Conservation (phyloP, 2,329 filamentous ascomycete species). For the Cytospora piceicola region DNA sequence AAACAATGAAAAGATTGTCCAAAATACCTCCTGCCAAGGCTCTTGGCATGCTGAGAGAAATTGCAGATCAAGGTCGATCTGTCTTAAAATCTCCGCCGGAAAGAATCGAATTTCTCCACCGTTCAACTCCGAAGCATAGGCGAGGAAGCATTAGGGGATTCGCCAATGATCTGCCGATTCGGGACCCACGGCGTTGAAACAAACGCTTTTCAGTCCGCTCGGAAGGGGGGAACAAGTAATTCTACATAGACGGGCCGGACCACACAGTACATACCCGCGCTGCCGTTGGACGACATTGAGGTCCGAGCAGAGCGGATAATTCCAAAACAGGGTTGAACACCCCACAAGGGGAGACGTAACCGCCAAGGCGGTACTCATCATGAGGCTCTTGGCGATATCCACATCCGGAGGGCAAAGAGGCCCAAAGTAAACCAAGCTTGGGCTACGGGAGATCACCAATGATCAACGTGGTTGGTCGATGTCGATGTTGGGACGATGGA, state of each 20-base stretch:
- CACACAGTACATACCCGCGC: background rate
- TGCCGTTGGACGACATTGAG: background rate
- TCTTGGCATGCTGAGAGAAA: conserved; percentile 21
- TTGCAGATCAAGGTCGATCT: conserved; percentile 4
- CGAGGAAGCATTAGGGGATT: background rate
- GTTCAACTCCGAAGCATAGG: background rate
- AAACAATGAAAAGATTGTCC: conserved; percentile 1
- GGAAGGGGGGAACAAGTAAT: background rate
- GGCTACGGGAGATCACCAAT: conserved; percentile 9
- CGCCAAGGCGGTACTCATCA: conserved; percentile 20
- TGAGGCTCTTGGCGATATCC: conserved; percentile 11
- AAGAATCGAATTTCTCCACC: conserved; percentile 20
- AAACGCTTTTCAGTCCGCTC: background rate
- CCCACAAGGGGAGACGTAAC: conserved; percentile 17
- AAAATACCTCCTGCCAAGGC: conserved; percentile 15
- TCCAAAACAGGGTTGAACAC: background rate
- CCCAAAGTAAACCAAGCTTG: conserved; percentile 7
- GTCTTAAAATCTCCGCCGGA: background rate
- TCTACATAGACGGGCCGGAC: background rate
- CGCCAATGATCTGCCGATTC: background rate
- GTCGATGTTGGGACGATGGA: conserved; percentile 17
- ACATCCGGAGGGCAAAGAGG: background rate
- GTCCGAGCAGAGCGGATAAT: conserved; percentile 1
- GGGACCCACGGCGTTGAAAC: conserved; percentile 8
- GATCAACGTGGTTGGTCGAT: conserved; percentile 19